Base-by-base conservation (phyloP, 2,329 filamentous ascomycete genomes). In the Aspergillus ochraceus region DNA sequence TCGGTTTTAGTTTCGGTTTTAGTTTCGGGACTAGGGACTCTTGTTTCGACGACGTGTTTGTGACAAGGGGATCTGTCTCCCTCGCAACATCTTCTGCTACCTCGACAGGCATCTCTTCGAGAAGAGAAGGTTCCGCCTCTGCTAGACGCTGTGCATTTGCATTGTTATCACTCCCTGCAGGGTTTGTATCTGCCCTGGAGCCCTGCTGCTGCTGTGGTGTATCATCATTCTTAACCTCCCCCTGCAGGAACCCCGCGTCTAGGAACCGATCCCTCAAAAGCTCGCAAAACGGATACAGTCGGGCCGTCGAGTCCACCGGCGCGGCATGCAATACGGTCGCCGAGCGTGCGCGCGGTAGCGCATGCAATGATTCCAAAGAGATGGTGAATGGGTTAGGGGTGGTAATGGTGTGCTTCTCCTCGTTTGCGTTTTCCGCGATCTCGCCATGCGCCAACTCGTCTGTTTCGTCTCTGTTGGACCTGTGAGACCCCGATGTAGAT, bases 231-330 rank as follows among this genome's bases (percentile, higher is more conserved):
- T 64, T 64, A n/a, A 64, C 51, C 14, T 77, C 74, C 0, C 56
- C 68, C 11, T 74, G 57, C 29, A 80, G 66, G n/a, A 81, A 77
- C 0, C 77, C 77, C 6, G 75, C 78, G n/a, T 77, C 71, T 0
- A 76, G 67, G 60, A 81, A 81, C 39, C 70, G 71, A n/a, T 78
- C 67, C 9, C 74, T 73, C 9, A 81, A 66, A 54, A 70, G 68
- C 39, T 76, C 63, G 32, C 76, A 76, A 56, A 82, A 80, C 4
- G 74, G 74, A 49, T 78, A 73, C 3, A 82, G 63, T 0, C 78
- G 74, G 10, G 65, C 69, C 0, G 76, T 77, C 6, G 70, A 61
- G 57, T 80, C 78, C 3, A 75, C 63, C 0, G 78, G 77, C 1
- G 68, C 64, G 17, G 76, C 75, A 59, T 79, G 73, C n/a, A 80